Evolutionary conservation across 495 filamentous ascomycete species (phyloP), one percentile per base, ranked within the genome.

Genomic region (Lentithecium fluviatile): DNA sequence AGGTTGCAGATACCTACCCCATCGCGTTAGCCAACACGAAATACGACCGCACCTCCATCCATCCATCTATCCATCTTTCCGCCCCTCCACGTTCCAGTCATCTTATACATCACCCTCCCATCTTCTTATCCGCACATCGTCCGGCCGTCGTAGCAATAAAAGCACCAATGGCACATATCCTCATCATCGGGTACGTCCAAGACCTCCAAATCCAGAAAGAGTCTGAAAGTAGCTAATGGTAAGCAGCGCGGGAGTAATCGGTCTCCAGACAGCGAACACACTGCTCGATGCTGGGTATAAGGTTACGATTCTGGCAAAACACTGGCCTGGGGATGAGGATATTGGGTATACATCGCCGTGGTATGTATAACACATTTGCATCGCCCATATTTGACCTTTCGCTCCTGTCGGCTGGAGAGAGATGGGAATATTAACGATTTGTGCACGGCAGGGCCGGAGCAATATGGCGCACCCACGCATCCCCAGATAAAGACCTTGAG

Each of bases 181-280:
- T 43, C 4, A 15, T 43, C 40, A 15, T 43, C 40, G 40, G 40
- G 40, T 43, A 15, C 19, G 40, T 43, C 19, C 40, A 15, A 15
- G 13, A 15, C 40, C 40, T 20, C 40, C 40, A 15, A 43, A 43
- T 5, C 40, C 40, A 15, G 3, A 15, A 43, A 10, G 4, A 3
- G 29, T 10, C 40, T 6, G 19, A n/a, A 3, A 43, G 3, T 43
- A 13, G 19, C 40, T 43, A 43, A 43, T 13, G 3, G 13, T 19
- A 10, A 4, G 5, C 21, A 62, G 58, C 11, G 58, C 49, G 6
- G 58, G 58, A 11, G 58, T 62, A 0, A 47, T 62, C 13, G 58
- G 58, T 24, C 51, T 62, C 10, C 58, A 62, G 32, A 62, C 52
- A 11, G 58, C 58, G 19, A 40, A 55, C 32, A 45, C 50, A 45